phyloP scores from a whole-genome alignment of 495 filamentous ascomycete genomes.

The Tuber borchii region DNA sequence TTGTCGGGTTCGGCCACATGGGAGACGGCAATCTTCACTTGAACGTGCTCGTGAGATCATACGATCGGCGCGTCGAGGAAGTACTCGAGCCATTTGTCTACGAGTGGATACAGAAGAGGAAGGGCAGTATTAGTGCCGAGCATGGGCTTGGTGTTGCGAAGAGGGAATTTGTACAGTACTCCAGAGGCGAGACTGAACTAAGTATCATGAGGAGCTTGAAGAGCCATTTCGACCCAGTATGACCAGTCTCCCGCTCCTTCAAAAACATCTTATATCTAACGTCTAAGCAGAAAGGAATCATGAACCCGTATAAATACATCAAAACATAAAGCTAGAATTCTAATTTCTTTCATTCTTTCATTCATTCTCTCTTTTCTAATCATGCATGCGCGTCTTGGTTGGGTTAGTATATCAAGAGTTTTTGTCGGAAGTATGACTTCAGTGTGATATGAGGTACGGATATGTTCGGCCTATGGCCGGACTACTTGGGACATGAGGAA shows the following conservation, averaged over 20 bases:
- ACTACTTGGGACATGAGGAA: no score
- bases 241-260: conserved; percentile 40
- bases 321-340: conserved; percentile 24
- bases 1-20: conserved; percentile 97
- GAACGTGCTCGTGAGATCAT: conserved; percentile 73
- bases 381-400: background rate
- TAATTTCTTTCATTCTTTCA: background rate
- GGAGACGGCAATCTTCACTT: conserved; percentile 92
- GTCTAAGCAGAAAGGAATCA: conserved; percentile 66
- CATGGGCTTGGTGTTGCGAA: conserved; percentile 92
- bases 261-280: conserved; percentile 14
- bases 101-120: conserved; percentile 82
- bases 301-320: conserved; percentile 92
- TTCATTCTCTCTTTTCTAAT: background rate
- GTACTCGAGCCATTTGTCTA: conserved; percentile 90
- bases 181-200: conserved; percentile 76
- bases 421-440: no score
- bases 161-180: conserved; percentile 90
- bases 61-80: conserved; percentile 83
- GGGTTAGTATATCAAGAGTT: background rate
- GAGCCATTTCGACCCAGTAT: conserved; percentile 80
- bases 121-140: conserved; percentile 91
- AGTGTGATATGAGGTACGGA: no score
- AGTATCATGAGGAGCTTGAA: conserved; percentile 91
- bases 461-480: no score